phyloP scores from a whole-genome alignment of 2,329 filamentous ascomycete genomes.

The Exophiala calicioides region DNA sequence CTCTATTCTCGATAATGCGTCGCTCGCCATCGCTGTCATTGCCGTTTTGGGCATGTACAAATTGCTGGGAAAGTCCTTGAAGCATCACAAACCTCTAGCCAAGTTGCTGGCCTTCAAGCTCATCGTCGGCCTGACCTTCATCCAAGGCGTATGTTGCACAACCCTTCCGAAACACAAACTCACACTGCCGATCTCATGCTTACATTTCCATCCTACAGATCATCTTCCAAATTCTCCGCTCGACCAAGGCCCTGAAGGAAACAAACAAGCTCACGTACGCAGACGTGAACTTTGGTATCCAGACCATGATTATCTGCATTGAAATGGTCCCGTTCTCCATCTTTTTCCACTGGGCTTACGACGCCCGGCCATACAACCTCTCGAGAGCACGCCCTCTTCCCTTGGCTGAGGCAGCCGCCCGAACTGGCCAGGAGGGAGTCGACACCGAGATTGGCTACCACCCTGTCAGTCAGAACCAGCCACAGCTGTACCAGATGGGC shows the following conservation, averaged over 20 bases:
- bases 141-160: not conserved
- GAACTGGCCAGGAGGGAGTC: not conserved
- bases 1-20: conserved; percentile 26
- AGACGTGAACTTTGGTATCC: conserved; percentile 36
- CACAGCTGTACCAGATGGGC: too few relatives aligned
- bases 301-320: conserved; percentile 36
- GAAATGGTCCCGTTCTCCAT: conserved; percentile 37
- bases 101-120: conserved; percentile 41
- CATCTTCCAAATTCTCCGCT: conserved; percentile 35
- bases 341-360: conserved; percentile 37
- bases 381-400: conserved; percentile 8
- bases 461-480: too few relatives aligned
- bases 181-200: not conserved
- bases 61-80: conserved; percentile 32
- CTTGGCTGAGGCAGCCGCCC: conserved; percentile 1
- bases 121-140: conserved; percentile 31
- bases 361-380: conserved; percentile 26
- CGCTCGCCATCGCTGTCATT: conserved; percentile 30
- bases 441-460: too few relatives aligned
- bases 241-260: conserved; percentile 29
- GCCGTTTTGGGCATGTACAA: conserved; percentile 35
- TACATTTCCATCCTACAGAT: conserved; percentile 28
- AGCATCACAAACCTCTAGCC: conserved; percentile 34
- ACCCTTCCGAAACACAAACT: not conserved
- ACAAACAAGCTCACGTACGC: conserved; percentile 34